Evolutionary conservation across 163 green algal species (phyloP).

Genomic region (Volvox carteri): DNA sequence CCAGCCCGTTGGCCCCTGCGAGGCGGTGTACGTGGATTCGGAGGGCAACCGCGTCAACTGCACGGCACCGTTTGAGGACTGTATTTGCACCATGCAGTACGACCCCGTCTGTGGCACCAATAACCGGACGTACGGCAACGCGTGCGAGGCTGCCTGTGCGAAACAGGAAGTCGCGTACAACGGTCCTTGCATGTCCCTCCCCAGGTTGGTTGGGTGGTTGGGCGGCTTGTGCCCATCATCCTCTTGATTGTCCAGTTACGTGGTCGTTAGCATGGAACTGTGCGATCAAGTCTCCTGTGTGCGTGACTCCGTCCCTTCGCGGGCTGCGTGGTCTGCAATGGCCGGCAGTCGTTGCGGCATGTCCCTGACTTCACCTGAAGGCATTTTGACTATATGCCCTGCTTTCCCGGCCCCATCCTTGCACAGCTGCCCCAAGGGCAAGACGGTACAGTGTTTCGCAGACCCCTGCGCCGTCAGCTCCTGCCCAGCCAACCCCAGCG

Average conservation of each 20-base stretch:
- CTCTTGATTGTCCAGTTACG: too few species aligned
- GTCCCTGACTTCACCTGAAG: background rate
- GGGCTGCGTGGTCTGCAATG: too few species aligned
- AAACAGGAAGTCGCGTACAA: background rate
- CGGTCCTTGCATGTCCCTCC: background rate
- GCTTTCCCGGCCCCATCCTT: background rate
- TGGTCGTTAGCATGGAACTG: too few species aligned
- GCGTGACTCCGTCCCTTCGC: too few species aligned
- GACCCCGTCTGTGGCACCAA: conserved; percentile 44
- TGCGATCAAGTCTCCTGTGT: too few species aligned
- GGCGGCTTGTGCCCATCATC: too few species aligned
- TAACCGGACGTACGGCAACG: conserved; percentile 54
- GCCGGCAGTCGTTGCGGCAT: too few species aligned
- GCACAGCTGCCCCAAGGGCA: background rate
- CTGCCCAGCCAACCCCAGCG: conserved; percentile 2
- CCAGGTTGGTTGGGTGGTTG: background rate
- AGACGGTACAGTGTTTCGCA: conserved; percentile 6
- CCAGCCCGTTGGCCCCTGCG: background rate
- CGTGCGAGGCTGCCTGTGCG: conserved; percentile 40
- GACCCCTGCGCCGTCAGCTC: conserved; percentile 5
- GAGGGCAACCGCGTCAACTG: background rate
- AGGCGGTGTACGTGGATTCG: background rate
- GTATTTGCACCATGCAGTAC: conserved; percentile 34
- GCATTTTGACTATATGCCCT: background rate
- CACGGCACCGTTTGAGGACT: conserved; percentile 9